Evolutionary conservation across 495 filamentous ascomycete species (phyloP), one percentile per base, ranked within the genome.

Genomic region (Evernia prunastri): DNA sequence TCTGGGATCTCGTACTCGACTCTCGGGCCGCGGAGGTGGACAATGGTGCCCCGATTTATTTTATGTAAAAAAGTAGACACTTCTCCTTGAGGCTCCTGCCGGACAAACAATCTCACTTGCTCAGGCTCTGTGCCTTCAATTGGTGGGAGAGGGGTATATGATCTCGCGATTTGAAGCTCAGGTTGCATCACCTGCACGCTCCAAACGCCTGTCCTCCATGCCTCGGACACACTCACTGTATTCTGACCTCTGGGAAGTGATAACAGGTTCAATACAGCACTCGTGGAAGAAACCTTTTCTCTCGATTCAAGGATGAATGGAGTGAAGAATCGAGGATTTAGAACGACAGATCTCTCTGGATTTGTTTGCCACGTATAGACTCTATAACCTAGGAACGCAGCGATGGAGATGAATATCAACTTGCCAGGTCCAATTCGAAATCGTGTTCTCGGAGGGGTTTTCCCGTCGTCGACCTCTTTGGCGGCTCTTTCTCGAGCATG

Each of bases 141-240:
- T 13, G 84, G 76, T 0, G 94, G 93, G 1, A 97, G 76, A 0
- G 93, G 91, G 15, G 94, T 97, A 73, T 98, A 98, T 23, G 87
- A 83, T 59, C 94, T 77, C 43, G 89, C 88, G 56, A 98, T 93
- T 71, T 96, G 91, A 59, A 97, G 69, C 70, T 95, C 86, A 12
- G 94, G 94, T 73, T 98, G 93, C 73, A 96, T 96, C 69, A 96
- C 80, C 80, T 96, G 89, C 20, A 97, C 86, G 64, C 87, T 90
- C 86, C 91, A 92, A 43, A 94, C 77, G 2, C 88, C 89, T 9
- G 78, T 78, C 57, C 73, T 73, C 81, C 83, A 86, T 61, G 76
- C 77, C 40, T 79, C 72, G 39, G 78, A 76, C 70, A 82, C 81
- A 47, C 77, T 76, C 15, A 75, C 74, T 59, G 68, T 70, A 56